A percentile compares a stretch with the other conserved stretches of the same genome.
Conservation (phyloP, 352 stramenopile genomes). For the Phytophthora hibernalis region DNA sequence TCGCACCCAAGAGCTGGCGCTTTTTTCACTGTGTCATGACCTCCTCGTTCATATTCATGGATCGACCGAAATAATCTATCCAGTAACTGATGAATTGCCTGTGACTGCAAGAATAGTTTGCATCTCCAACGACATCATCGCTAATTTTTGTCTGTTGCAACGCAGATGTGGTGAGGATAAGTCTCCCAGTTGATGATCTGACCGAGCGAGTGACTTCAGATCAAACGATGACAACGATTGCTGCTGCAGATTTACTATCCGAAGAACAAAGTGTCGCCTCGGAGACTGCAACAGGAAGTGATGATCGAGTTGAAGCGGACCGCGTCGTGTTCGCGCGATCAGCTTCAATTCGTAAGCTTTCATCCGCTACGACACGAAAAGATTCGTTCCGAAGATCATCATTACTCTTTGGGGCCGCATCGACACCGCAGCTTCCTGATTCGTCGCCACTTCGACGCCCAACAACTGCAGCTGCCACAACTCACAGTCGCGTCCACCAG, state of each 20-base stretch:
- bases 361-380: conserved; percentile 22
- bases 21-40: conserved; percentile 4
- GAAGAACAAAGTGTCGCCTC: conserved; percentile 5
- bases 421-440: conserved; percentile 10
- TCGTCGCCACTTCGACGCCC: conserved; percentile 42
- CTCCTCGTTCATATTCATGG: background rate
- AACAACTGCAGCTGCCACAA: conserved; percentile 49
- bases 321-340: conserved; percentile 48
- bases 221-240: conserved; percentile 10
- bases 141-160: conserved; percentile 15
- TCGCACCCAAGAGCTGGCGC: background rate
- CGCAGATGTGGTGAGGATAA: conserved; percentile 7
- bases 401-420: conserved; percentile 11
- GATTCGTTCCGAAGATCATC: conserved; percentile 22
- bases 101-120: conserved; percentile 29
- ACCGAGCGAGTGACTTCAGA: background rate
- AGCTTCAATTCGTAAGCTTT: conserved; percentile 46
- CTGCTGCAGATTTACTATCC: conserved; percentile 8
- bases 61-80: conserved; percentile 23
- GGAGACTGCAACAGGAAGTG: conserved; percentile 17
- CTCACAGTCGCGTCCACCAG: conserved; percentile 69
- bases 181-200: conserved; percentile 18
- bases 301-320: conserved; percentile 39
- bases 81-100: conserved; percentile 23
- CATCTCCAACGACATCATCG: background rate